These are phyloP conservation scores for Lenwebbia sp. DNA, from an alignment of 345 rosid species.

Conservation along the genomic window DNA sequence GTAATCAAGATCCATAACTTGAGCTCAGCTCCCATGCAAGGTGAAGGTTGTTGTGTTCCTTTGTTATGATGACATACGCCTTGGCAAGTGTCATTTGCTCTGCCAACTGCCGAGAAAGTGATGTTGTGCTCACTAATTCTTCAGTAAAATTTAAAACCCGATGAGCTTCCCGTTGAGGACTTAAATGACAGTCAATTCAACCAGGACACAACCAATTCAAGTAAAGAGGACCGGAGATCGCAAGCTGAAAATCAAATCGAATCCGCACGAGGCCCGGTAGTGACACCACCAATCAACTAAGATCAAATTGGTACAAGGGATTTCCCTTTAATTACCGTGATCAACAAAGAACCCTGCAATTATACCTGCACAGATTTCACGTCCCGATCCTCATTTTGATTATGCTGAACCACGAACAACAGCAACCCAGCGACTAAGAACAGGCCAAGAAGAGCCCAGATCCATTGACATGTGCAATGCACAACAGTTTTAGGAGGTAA, in stretches of 20 bases:
- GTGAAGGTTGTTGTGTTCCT: constrained; percentile 84
- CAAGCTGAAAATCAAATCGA: background rate
- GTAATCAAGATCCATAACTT: background rate
- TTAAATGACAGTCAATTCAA: background rate
- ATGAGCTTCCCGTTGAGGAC: constrained; percentile 24
- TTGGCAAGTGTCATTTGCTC: constrained; percentile 96
- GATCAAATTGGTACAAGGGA: background rate
- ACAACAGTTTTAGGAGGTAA: too few relatives aligned
- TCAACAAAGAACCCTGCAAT: background rate
- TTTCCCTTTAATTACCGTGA: background rate
- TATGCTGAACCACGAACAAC: constrained; percentile 74
- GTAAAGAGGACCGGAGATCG: background rate
- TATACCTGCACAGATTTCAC: constrained; percentile 28
- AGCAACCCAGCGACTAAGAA: constrained; percentile 69
- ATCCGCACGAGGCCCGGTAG: background rate
- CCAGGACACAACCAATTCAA: background rate
- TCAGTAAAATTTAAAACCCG: constrained; percentile 51
- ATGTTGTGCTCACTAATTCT: constrained; percentile 64
- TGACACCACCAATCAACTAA: background rate
- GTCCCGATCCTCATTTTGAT: constrained; percentile 61
- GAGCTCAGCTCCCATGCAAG: constrained; percentile 95
- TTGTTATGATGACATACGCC: constrained; percentile 89
- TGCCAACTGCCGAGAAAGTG: constrained; percentile 72
- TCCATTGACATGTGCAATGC: too few relatives aligned
- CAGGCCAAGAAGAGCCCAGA: constrained; percentile 62